These are phyloP conservation scores for Torrubiellomyces zombiae DNA, from an alignment of 2,329 filamentous ascomycete species.

Conservation along the genomic window DNA sequence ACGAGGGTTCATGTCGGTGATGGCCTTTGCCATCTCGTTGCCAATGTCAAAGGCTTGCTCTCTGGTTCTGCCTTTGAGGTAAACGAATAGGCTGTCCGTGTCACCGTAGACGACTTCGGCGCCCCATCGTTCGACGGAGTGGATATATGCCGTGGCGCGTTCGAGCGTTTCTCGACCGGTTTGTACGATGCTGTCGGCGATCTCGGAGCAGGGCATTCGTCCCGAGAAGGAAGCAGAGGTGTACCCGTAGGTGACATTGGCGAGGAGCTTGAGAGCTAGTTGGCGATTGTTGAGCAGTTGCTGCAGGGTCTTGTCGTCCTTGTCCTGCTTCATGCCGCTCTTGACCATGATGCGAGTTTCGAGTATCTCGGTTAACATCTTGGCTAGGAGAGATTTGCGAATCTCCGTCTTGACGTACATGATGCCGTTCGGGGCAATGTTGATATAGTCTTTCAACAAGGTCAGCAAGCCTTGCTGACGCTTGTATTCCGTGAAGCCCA, in stretches of 20 bases:
- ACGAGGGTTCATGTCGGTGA: slow-evolving; percentile 79
- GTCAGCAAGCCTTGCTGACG: slow-evolving; percentile 59
- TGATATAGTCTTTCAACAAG: slow-evolving; percentile 69
- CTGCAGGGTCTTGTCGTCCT: slow-evolving; percentile 72
- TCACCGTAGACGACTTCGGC: slow-evolving; percentile 97
- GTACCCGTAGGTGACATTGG: slow-evolving; percentile 98
- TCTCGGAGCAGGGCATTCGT: slow-evolving; percentile 93
- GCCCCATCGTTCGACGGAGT: slow-evolving; percentile 72
- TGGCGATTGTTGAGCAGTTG: slow-evolving; percentile 85
- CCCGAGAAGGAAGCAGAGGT: slow-evolving; percentile 94
- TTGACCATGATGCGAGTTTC: slow-evolving; percentile 98
- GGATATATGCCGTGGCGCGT: slow-evolving; percentile 81
- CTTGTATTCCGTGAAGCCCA: slow-evolving; percentile 82
- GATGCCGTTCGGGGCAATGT: slow-evolving; percentile 89
- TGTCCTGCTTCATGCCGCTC: slow-evolving; percentile 86
- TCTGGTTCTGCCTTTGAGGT: slow-evolving; percentile 71
- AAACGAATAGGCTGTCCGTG: slow-evolving; percentile 86
- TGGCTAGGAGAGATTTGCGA: slow-evolving; percentile 78
- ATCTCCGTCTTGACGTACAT: slow-evolving; percentile 82
- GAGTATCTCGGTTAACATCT: slow-evolving; percentile 91
- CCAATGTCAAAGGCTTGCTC: slow-evolving; percentile 87
- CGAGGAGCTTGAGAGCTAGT: slow-evolving; percentile 82
- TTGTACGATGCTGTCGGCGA: slow-evolving; percentile 95
- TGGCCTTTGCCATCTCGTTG: slow-evolving; percentile 72
- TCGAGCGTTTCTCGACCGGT: slow-evolving; percentile 90